Evolutionary conservation across 2,329 filamentous ascomycete species (phyloP), one percentile per base, ranked within the genome.

Genomic region (Calonectria fujianensis): DNA sequence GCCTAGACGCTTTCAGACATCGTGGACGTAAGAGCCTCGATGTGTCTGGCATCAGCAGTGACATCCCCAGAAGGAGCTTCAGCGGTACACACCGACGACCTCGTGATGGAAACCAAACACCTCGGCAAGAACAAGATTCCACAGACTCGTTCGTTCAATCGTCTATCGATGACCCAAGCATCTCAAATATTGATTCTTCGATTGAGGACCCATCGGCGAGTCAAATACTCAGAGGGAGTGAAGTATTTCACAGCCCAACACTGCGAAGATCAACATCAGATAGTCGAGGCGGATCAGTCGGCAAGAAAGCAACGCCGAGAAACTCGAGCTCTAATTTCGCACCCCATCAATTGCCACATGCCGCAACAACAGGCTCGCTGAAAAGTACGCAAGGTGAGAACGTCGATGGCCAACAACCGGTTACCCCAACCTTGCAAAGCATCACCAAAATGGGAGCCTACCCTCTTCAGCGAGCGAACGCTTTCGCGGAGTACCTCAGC

Each of bases 161-260:
- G 0, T 86, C 75, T 89, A 93, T 81, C 90, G 95, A 95, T 68
- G 94, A 94, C 57, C 93, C 92, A 0, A 95, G 93, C 81, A 84
- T 94, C 71, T 96, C 94, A 1, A 95, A 92, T 3, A 87, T 93
- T 39, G 89, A 92, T 5, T 94, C 94, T 4, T 93, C 92, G 0
- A 91, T 90, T 69, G 94, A 96, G 52, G 95, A 96, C 73, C 93
- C 94, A 63, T 97, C 96, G 4, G 96, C 95, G 3, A 98, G 96
- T 82, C 96, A 98, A 84, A 98, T 98, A 48, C 87, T 99, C 11
- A 91, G 92, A 69, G 92, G 94, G 41, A 98, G 96, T 79, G 95
- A 97, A 79, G 94, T 98, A 11, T 98, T 99, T 81, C 93, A 94
- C 78, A 93, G 93, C 32, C 95, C 95, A 20, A 94, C 93, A 0